Base-by-base conservation (phyloP, 202 grass and related monocot species). In the Hordeum pubiflorum region DNA sequence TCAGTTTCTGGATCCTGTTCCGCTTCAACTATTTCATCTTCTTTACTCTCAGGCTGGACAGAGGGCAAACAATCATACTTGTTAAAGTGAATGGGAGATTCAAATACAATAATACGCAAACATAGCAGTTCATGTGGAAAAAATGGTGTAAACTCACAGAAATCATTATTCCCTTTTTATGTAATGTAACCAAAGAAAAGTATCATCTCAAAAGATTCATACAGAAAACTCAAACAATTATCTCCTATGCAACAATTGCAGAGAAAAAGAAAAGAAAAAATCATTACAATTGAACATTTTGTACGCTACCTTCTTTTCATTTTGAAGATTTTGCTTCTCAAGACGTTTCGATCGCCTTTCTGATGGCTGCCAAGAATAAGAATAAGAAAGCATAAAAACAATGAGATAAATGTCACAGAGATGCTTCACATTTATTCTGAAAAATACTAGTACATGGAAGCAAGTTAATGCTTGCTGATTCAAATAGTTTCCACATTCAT, bases 1-100 rank as follows among this genome's bases (percentile, higher is more conserved):
- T 90, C 89, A 2, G 52, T 62, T 76, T 87, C 78, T 43, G 89
- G 85, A 88, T 90, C 87, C 52, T 89, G 80, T 86, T 94, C 94
- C 27, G 64, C 62, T 80, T 87, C 82, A 54, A 72, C 77, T 57
- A 81, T 85, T 82, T 88, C 89, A 79, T 84, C 86, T 44, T 88
- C 87, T 83, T 89, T 87, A 77, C 74, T 85, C 22, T 90, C 70
- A 52, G 68, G 52, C 94, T 97, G 70, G 7, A 86, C 21, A 34
- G 88, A 66, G 23, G 21, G 38, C 5, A 87, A 78, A 52, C 21
- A 85, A 27, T 66, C 36, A 34, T 54, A 39, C 44, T 0, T 38
- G 34, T 88, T 69, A 63, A n/a, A 74, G 21, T 24, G 37, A 83
- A 69, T 17, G 3, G 5, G 24, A 61, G 32, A 81, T 23, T 41